Conservation (phyloP, 2,329 filamentous ascomycete genomes). For the Hypoxylon rubiginosum region DNA sequence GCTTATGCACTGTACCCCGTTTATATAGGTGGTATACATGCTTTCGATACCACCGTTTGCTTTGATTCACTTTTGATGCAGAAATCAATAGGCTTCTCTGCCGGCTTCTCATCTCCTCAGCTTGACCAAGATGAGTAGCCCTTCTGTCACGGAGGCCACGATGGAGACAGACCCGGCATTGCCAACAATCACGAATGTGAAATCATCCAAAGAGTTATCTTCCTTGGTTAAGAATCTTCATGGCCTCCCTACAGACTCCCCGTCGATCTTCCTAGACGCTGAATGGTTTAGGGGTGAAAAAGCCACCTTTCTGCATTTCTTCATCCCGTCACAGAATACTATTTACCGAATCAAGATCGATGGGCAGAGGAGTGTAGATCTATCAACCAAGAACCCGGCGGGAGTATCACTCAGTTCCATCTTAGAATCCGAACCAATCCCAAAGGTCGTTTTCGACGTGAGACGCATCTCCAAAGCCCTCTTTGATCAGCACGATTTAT, state of each 20-base stretch:
- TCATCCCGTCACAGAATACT: background rate
- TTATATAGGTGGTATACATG: no score
- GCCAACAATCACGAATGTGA: background rate
- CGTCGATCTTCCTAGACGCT: background rate
- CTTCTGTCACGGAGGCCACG: no score
- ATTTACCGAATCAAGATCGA: conserved; percentile 2
- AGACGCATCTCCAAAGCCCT: conserved; percentile 70
- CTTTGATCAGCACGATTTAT: conserved; percentile 59
- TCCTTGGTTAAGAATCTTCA: background rate
- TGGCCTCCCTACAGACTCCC: background rate
- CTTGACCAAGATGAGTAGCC: no score
- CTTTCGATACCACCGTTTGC: no score
- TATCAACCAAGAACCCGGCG: conserved; percentile 1
- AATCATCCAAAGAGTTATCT: background rate
- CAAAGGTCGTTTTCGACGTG: conserved; percentile 70
- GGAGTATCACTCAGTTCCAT: conserved; percentile 54
- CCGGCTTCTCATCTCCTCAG: no score
- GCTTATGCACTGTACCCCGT: no score
- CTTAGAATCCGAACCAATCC: conserved; percentile 58
- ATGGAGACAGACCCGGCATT: background rate
- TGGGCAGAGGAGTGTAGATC: background rate
- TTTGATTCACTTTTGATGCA: no score
- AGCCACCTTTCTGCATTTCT: background rate
- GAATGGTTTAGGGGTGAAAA: background rate
- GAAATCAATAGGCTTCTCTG: no score